Conservation (phyloP, 352 stramenopile genomes). For the Globisporangium iwayamae region DNA sequence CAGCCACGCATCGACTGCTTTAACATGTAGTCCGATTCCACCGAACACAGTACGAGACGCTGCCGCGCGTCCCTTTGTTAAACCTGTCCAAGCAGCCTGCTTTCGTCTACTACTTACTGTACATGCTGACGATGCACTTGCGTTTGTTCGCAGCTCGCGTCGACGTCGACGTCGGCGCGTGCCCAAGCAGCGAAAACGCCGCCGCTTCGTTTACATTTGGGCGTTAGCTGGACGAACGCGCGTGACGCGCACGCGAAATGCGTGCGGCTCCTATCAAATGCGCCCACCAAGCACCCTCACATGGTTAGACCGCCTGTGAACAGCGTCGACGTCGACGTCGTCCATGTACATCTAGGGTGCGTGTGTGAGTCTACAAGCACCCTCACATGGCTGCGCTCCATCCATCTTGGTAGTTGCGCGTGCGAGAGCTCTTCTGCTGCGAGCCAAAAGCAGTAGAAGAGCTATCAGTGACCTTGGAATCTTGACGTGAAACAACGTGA, state of each 20-base stretch:
- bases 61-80: neutral
- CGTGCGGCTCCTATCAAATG: neutral
- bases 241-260: neutral
- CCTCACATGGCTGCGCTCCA: too few relatives aligned
- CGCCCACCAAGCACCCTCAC: neutral
- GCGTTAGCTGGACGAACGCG: neutral
- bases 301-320: too few relatives aligned
- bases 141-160: neutral
- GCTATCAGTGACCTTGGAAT: too few relatives aligned
- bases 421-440: too few relatives aligned
- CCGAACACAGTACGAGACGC: neutral
- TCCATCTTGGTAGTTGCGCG: too few relatives aligned
- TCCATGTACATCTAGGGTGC: too few relatives aligned
- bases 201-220: neutral
- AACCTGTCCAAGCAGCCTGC: slow-evolving; percentile 2
- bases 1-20: too few relatives aligned
- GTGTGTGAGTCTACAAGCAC: too few relatives aligned
- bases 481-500: too few relatives aligned
- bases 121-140: neutral
- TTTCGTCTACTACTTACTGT: neutral
- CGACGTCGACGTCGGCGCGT: neutral
- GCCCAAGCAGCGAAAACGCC: neutral
- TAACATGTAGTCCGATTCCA: neutral
- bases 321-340: too few relatives aligned
- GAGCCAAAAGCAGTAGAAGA: too few relatives aligned